Base-by-base conservation (phyloP, 257 asterid genomes). In the Fraxinus americana region DNA sequence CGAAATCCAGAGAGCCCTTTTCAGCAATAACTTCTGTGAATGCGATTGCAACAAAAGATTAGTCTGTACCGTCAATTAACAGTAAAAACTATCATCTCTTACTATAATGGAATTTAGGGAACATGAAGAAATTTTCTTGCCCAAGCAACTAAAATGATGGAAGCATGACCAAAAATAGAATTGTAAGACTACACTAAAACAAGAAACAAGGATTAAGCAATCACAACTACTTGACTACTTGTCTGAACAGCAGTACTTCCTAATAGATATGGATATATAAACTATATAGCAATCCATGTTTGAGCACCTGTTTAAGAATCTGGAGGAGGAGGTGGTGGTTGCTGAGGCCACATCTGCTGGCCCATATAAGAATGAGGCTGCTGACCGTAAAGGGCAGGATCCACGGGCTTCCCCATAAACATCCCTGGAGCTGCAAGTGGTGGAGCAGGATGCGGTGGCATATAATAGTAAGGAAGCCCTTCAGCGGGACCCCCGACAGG, bases 321-420 rank as follows among this genome's bases (percentile, higher is more conserved):
- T 19, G 88, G 79, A 41, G 94, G 89, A 8, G 96, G 93, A 29
- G 92, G 98, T 36, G 92, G 98, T 41, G 83, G 95, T 72, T 89
- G 97, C 69, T 85, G 96, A 3, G 98, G 97, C 99, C 97, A 92
- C 94, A 90, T 90, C 77, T 87, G 96, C 84, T 83, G 97, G 75
- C 87, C 90, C 97, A 94, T 91, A 76, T 90, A 94, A 6, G 97
- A 96, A 74, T 87, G 98, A 38, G 94, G 71, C 82, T 92, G 98
- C 79, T 91, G 97, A 59, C 89, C 92, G n/a, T 94, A 94, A 32
- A 89, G 82, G 21, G 90, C 86, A 8, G 92, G 96, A 77, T 94
- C 98, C 73, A 88, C 90, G 5, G 97, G 98, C 83, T 94, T 92
- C 21, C 97, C 98, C 82, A 92, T 78, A 75, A 70, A 94, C 94